Conservation (phyloP, 78 protist genomes). For the Emiliania huxleyi region DNA sequence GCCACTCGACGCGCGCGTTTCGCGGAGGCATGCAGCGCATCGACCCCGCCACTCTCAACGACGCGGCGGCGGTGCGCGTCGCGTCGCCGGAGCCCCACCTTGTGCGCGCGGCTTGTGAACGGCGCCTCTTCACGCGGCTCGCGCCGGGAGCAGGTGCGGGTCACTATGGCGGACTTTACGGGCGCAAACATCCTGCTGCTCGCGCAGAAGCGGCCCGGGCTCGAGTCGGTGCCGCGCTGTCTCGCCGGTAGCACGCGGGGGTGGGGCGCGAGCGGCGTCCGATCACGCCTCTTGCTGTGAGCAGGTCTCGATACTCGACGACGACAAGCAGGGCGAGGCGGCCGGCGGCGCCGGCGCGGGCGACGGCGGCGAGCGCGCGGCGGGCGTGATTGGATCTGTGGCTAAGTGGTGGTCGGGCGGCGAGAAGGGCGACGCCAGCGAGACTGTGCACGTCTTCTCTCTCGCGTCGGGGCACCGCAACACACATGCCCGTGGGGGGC, state of each 20-base stretch:
- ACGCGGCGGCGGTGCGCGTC: no score
- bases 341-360: background rate
- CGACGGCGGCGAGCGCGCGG: background rate
- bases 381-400: background rate
- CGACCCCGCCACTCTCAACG: background rate
- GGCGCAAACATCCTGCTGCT: background rate
- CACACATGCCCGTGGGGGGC: no score
- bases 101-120: no score
- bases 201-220: background rate
- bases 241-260: no score
- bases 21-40: background rate
- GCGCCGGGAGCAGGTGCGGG: no score
- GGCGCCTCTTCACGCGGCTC: no score
- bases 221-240: no score
- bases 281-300: no score
- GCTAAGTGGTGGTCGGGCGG: background rate
- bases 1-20: background rate
- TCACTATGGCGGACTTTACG: background rate
- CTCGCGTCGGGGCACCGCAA: conserved; percentile 96
- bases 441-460: conserved; percentile 90
- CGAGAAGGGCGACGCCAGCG: background rate
- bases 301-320: background rate
- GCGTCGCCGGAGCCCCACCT: no score
- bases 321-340: background rate
- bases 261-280: no score